Conservation (phyloP, 192 early-diverging fungal species). For the Coemansia sp. region DNA sequence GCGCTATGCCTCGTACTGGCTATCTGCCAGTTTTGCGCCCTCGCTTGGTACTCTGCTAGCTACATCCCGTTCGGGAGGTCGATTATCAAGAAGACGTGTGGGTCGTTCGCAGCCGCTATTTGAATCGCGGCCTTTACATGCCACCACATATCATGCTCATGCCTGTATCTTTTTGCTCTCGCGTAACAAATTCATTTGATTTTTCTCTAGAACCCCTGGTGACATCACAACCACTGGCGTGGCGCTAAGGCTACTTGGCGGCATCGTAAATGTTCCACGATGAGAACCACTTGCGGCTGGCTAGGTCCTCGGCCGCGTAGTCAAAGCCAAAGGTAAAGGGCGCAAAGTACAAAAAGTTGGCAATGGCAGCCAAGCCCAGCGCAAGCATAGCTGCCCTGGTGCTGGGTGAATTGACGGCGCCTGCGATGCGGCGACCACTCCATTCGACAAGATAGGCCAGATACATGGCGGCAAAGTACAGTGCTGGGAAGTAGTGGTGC, state of each 20-base stretch:
- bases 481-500: slow-evolving; percentile 95
- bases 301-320: slow-evolving; percentile 60
- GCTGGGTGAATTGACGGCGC: slow-evolving; percentile 9
- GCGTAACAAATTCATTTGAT: neutral
- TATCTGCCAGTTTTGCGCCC: slow-evolving; percentile 83
- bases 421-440: slow-evolving; percentile 50
- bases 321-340: slow-evolving; percentile 81
- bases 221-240: neutral
- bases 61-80: slow-evolving; percentile 92
- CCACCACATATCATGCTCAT: neutral
- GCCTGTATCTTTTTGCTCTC: neutral
- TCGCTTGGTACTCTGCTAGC: slow-evolving; percentile 83
- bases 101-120: slow-evolving; percentile 48
- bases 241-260: neutral
- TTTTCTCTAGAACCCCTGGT: neutral
- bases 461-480: slow-evolving; percentile 90
- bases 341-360: slow-evolving; percentile 73
- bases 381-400: slow-evolving; percentile 5
- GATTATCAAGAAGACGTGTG: slow-evolving; percentile 59
- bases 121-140: neutral
- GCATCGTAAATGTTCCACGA: slow-evolving; percentile 73
- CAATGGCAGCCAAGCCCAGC: slow-evolving; percentile 39
- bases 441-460: slow-evolving; percentile 78
- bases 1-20: slow-evolving; percentile 77
- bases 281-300: slow-evolving; percentile 66